A percentile compares a stretch with the other conserved stretches of the same genome.
These are phyloP conservation scores for Clohesyomyces aquaticus DNA, from an alignment of 495 filamentous ascomycete genomes.

Conservation along the genomic window DNA sequence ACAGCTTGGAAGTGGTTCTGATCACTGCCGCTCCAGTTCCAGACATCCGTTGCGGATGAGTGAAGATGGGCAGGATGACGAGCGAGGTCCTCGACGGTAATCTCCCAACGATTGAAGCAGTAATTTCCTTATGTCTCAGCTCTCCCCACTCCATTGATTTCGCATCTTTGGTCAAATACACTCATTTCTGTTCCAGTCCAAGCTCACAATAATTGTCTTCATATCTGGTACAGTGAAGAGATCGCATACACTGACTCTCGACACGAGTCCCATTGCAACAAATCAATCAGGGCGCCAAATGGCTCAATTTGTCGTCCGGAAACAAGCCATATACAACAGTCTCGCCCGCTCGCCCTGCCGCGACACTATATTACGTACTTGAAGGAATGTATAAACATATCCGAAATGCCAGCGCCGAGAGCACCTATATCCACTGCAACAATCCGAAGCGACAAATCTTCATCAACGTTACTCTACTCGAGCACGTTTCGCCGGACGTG, in stretches of 20 bases:
- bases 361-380: neutral
- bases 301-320: neutral
- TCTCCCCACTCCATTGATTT: slow-evolving; percentile 10
- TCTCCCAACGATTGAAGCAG: neutral
- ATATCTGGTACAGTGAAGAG: slow-evolving; percentile 3
- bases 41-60: neutral
- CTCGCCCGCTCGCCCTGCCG: neutral
- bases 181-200: slow-evolving; percentile 16
- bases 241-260: slow-evolving; percentile 8
- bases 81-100: slow-evolving; percentile 5
- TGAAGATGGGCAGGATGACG: neutral
- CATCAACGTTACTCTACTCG: slow-evolving; percentile 18
- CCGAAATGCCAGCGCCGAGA: slow-evolving; percentile 5
- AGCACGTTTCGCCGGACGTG: slow-evolving; percentile 30
- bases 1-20: neutral
- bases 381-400: slow-evolving; percentile 13
- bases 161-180: slow-evolving; percentile 26
- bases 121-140: neutral
- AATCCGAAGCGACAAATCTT: slow-evolving; percentile 3
- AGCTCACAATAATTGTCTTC: neutral
- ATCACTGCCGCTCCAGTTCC: neutral
- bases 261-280: neutral
- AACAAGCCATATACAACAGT: neutral
- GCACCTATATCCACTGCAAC: slow-evolving; percentile 2
- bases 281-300: neutral